Conservation (phyloP, 2,329 filamentous ascomycete species). For the Colletotrichum melonis region DNA sequence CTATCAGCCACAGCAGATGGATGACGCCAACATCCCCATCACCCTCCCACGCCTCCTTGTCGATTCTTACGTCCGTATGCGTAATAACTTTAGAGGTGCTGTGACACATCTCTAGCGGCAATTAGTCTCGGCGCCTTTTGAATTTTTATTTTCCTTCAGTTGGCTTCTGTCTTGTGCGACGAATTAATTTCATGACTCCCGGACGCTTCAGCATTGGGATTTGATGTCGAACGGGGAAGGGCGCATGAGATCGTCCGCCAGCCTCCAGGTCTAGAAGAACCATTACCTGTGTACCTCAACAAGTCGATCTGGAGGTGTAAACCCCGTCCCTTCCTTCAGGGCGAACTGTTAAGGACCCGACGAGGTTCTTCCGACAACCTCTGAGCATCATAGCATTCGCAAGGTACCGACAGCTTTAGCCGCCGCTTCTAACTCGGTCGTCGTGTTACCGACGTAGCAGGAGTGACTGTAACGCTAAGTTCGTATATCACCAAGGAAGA, state of each 20-base stretch:
- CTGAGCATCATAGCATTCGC: neutral
- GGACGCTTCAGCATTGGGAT: neutral
- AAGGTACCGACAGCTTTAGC: neutral
- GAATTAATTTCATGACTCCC: neutral
- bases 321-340: neutral
- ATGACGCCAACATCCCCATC: conserved; percentile 7
- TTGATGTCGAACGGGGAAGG: neutral
- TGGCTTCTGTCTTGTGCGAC: conserved; percentile 6
- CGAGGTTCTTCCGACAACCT: neutral
- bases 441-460: neutral
- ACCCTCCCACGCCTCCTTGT: neutral
- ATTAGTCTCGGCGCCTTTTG: neutral
- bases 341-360: neutral
- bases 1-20: neutral
- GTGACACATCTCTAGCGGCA: conserved; percentile 8
- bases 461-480: neutral
- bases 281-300: too few species aligned
- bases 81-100: neutral
- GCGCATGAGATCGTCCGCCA: neutral
- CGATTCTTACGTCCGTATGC: neutral
- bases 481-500: neutral
- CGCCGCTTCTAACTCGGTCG: neutral
- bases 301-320: neutral
- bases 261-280: neutral
- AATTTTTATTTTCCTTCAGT: neutral